Conservation (phyloP, 2,329 filamentous ascomycete species). For the Madurella fahalii region DNA sequence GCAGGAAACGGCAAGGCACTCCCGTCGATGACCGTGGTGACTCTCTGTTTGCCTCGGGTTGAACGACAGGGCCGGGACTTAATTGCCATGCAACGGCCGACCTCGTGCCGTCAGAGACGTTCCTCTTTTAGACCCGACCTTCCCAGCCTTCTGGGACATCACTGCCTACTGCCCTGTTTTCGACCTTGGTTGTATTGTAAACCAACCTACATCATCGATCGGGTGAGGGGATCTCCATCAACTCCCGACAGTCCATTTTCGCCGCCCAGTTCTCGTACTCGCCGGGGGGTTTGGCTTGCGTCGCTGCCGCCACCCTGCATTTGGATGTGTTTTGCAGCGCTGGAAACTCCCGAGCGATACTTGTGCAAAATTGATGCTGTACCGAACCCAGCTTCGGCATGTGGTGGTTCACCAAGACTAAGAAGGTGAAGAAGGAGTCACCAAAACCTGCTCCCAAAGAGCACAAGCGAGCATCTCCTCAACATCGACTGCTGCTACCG, state of each 20-base stretch:
- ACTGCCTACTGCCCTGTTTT: neutral
- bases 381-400: slow-evolving; percentile 16
- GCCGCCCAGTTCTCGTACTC: too few relatives aligned
- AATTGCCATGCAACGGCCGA: neutral
- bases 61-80: too few relatives aligned
- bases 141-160: neutral
- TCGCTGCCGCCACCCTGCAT: neutral
- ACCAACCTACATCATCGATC: too few relatives aligned
- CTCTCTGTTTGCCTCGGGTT: neutral
- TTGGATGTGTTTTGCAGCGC: neutral
- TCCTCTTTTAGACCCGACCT: neutral
- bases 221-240: too few relatives aligned
- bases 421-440: slow-evolving; percentile 26
- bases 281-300: neutral
- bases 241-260: too few relatives aligned
- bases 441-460: slow-evolving; percentile 12
- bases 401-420: slow-evolving; percentile 27
- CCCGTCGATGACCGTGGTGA: slow-evolving; percentile 12
- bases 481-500: slow-evolving; percentile 12
- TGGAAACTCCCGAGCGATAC: neutral
- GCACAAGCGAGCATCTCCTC: slow-evolving; percentile 4
- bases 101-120: neutral
- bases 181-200: neutral
- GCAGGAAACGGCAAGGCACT: slow-evolving; percentile 26
- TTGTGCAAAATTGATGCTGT: neutral